phyloP scores from a whole-genome alignment of 2,329 filamentous ascomycete genomes.

The Alternaria metachromatica region DNA sequence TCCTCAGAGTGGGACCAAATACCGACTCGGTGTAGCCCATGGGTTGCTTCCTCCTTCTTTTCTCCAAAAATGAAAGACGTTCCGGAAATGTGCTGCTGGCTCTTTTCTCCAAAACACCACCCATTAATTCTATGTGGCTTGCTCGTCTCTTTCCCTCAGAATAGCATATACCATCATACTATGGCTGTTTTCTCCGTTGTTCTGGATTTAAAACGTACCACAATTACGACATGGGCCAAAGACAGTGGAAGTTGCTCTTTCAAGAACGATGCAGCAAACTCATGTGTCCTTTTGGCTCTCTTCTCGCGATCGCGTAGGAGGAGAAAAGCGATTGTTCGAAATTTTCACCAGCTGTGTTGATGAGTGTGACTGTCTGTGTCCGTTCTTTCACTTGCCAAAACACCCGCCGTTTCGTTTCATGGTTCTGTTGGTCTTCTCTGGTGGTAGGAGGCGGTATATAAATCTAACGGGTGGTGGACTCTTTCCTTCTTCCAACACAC shows the following conservation, averaged over 20 bases:
- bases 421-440: neutral
- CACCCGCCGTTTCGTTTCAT: neutral
- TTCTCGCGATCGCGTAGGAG: neutral
- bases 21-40: too few relatives aligned
- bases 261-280: accelerated
- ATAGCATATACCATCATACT: neutral
- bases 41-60: neutral
- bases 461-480: neutral
- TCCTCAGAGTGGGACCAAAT: neutral
- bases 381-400: neutral
- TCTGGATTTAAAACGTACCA: neutral
- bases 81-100: neutral
- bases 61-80: neutral
- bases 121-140: accelerated
- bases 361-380: neutral
- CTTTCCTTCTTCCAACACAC: neutral
- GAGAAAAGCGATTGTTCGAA: too few relatives aligned
- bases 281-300: neutral
- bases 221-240: neutral
- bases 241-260: neutral
- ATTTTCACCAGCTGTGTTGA: too few relatives aligned
- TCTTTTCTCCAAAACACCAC: neutral
- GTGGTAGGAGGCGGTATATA: neutral
- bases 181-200: neutral
- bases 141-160: neutral